phyloP scores from a whole-genome alignment of 352 stramenopile species.

The Blastocystis sp. region DNA sequence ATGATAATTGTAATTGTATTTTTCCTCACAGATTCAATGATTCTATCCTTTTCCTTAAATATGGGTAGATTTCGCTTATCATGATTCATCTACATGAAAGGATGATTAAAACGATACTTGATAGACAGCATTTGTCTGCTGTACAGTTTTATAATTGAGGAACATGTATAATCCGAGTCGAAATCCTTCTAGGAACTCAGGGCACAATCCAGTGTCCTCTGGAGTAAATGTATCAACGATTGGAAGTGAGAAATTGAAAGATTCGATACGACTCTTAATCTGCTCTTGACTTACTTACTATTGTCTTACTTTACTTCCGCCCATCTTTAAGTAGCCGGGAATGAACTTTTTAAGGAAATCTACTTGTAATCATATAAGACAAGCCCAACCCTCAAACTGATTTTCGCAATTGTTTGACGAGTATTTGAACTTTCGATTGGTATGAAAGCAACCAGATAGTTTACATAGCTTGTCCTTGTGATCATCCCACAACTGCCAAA shows the following conservation, averaged over 20 bases:
- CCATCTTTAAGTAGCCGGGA: conserved; percentile 44
- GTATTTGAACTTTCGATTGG: conserved; percentile 30
- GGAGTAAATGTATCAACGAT: background rate
- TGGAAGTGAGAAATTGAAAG: conserved; percentile 51
- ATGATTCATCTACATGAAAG: conserved; percentile 23
- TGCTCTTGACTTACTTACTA: background rate
- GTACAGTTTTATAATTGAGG: conserved; percentile 58
- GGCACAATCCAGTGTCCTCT: background rate
- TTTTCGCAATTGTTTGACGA: conserved; percentile 32
- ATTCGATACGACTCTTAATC: conserved; percentile 8
- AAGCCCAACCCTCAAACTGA: conserved; percentile 41
- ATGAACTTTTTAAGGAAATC: conserved; percentile 61
- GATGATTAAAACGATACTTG: background rate
- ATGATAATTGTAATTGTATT: conserved; percentile 60
- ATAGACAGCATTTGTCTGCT: conserved; percentile 40
- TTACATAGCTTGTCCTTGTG: conserved; percentile 44
- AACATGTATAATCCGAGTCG: conserved; percentile 52
- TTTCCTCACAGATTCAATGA: conserved; percentile 13
- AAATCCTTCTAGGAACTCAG: conserved; percentile 53
- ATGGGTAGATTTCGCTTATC: conserved; percentile 49
- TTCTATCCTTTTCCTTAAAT: conserved; percentile 23
- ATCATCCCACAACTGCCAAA: conserved; percentile 57
- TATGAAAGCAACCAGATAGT: conserved; percentile 35
- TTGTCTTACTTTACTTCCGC: background rate
- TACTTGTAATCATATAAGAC: background rate